Conservation (phyloP, 805 yeast species). For the Hanseniaspora jakobsenii region DNA sequence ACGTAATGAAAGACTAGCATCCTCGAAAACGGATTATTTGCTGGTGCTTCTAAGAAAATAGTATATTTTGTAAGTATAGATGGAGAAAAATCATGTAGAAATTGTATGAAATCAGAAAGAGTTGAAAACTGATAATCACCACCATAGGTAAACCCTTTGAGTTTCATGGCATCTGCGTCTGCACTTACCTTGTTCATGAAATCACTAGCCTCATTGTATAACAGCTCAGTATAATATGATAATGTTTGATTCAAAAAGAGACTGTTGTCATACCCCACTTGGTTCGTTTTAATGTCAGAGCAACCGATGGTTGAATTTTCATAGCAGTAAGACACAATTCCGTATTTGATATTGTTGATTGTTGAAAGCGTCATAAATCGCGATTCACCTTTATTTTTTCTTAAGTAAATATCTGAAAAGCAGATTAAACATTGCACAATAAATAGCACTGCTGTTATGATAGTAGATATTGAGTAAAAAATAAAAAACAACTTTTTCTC, state of each 20-base stretch:
- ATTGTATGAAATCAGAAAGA: conserved; percentile 29
- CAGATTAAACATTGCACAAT: background rate
- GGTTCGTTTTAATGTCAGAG: background rate
- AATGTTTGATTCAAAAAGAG: background rate
- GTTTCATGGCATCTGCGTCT: too few relatives aligned
- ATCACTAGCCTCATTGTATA: too few relatives aligned
- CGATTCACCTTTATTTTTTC: too few relatives aligned
- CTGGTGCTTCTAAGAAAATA: conserved; percentile 45
- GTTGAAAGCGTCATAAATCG: conserved; percentile 1
- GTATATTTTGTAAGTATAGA: conserved; percentile 27
- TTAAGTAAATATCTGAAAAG: background rate
- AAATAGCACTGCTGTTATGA: too few relatives aligned
- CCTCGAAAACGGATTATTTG: conserved; percentile 46
- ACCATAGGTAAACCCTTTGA: too few relatives aligned
- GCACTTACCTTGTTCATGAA: too few relatives aligned
- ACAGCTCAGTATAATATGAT: background rate
- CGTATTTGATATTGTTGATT: conserved; percentile 10
- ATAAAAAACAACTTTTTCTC: too few relatives aligned
- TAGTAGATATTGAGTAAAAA: too few relatives aligned
- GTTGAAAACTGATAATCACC: background rate
- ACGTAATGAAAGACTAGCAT: conserved; percentile 58
- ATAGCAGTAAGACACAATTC: conserved; percentile 30
- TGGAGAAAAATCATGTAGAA: conserved; percentile 37
- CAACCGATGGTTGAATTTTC: conserved; percentile 35
- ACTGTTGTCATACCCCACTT: conserved; percentile 1